Conservation (phyloP, 805 yeast species). For the Saccharomycopsis schoenii region DNA sequence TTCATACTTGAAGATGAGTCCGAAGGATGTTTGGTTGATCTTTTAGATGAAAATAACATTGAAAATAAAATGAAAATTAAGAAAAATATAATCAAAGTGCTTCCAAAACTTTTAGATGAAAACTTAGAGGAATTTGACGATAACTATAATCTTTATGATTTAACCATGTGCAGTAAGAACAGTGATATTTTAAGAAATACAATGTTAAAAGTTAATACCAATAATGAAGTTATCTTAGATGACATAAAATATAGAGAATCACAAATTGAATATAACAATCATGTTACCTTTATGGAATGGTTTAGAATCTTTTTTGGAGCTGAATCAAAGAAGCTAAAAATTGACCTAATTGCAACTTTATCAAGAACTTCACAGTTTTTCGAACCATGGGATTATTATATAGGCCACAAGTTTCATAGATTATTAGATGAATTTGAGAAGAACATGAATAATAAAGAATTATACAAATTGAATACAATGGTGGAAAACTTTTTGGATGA, state of each 20-base stretch:
- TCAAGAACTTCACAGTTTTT: neutral
- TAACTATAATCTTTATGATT: neutral
- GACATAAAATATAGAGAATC: neutral
- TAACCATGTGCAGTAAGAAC: neutral
- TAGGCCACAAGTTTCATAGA: neutral
- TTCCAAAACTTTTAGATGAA: neutral
- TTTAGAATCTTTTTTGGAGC: neutral
- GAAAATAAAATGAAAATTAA: neutral
- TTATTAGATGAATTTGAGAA: neutral
- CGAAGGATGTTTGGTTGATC: neutral
- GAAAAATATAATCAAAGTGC: neutral
- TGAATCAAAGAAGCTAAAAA: conserved; percentile 1
- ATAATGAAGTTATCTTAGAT: conserved; percentile 1
- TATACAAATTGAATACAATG: neutral
- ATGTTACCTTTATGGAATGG: neutral
- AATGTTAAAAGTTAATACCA: neutral
- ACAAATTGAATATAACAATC: neutral
- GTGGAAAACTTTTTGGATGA: neutral
- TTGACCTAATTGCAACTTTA: conserved; percentile 1
- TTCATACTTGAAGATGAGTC: neutral
- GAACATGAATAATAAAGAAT: neutral
- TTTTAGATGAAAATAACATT: neutral
- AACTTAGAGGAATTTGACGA: neutral
- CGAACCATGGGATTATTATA: conserved; percentile 9
- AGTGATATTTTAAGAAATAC: neutral